Evolutionary conservation across 192 early-diverging fungal species (phyloP).

Genomic region (Entomortierella beljakovae): DNA sequence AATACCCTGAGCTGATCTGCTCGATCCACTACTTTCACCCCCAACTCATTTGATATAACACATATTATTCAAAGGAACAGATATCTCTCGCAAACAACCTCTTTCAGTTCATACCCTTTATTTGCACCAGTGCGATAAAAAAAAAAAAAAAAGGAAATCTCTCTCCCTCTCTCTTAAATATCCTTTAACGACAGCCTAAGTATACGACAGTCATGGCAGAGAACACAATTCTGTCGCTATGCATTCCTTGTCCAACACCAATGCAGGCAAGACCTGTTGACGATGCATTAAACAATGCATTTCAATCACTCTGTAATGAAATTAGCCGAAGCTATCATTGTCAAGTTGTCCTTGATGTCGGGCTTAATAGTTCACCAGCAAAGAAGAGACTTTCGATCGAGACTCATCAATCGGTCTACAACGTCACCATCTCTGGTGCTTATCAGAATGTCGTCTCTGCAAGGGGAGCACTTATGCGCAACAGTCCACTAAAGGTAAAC

Average conservation of each 20-base stretch:
- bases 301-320: slow-evolving; percentile 30
- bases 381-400: slow-evolving; percentile 51
- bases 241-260: slow-evolving; percentile 46
- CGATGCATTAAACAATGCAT: slow-evolving; percentile 32
- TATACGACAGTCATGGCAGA: slow-evolving; percentile 32
- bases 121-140: too few relatives aligned
- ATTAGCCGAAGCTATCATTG: slow-evolving; percentile 33
- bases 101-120: too few relatives aligned
- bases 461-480: slow-evolving; percentile 56
- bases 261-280: slow-evolving; percentile 39
- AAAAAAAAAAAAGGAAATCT: too few relatives aligned
- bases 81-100: too few relatives aligned
- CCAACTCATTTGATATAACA: too few relatives aligned
- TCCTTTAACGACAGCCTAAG: too few relatives aligned
- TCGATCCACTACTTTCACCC: too few relatives aligned
- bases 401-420: slow-evolving; percentile 60
- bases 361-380: slow-evolving; percentile 28
- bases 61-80: too few relatives aligned
- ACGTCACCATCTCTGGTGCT: slow-evolving; percentile 59
- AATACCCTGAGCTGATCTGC: too few relatives aligned
- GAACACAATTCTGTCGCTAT: slow-evolving; percentile 50
- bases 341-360: slow-evolving; percentile 46
- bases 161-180: too few relatives aligned
- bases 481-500: slow-evolving; percentile 58
- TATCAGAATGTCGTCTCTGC: slow-evolving; percentile 52